Evolutionary conservation across 2,329 filamentous ascomycete species (phyloP).

Genomic region (Fusarium nodosum): DNA sequence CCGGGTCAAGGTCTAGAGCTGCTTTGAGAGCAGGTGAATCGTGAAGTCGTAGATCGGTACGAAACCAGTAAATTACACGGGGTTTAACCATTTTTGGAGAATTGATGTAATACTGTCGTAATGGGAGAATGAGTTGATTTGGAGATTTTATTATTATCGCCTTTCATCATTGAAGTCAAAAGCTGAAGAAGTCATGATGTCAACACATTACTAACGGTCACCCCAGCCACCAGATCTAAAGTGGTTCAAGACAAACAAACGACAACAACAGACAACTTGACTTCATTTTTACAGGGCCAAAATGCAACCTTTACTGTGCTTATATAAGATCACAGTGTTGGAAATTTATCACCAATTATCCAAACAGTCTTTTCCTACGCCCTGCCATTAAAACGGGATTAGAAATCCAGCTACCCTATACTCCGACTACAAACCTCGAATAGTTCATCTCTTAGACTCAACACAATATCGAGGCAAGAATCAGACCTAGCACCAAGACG

Average conservation of each 20-base stretch:
- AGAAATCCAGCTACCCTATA: background rate
- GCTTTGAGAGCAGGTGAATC: conserved; percentile 81
- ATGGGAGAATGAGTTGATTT: background rate
- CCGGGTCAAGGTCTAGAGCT: conserved; percentile 77
- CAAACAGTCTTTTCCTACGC: background rate
- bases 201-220: conserved; percentile 28
- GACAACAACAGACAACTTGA: background rate
- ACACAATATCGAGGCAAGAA: background rate
- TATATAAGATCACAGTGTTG: background rate
- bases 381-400: background rate
- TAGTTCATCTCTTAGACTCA: background rate
- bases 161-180: background rate
- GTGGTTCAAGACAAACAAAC: conserved; percentile 17
- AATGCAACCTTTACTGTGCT: background rate
- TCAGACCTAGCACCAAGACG: background rate
- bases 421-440: background rate
- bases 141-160: background rate
- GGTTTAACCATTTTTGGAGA: conserved; percentile 52
- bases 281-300: accelerated
- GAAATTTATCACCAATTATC: background rate
- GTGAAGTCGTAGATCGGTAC: conserved; percentile 82
- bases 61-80: conserved; percentile 80
- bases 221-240: conserved; percentile 36
- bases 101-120: background rate
- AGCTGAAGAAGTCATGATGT: conserved; percentile 50